Conservation (phyloP, 805 yeast species). For the Clavispora carvajalis region DNA sequence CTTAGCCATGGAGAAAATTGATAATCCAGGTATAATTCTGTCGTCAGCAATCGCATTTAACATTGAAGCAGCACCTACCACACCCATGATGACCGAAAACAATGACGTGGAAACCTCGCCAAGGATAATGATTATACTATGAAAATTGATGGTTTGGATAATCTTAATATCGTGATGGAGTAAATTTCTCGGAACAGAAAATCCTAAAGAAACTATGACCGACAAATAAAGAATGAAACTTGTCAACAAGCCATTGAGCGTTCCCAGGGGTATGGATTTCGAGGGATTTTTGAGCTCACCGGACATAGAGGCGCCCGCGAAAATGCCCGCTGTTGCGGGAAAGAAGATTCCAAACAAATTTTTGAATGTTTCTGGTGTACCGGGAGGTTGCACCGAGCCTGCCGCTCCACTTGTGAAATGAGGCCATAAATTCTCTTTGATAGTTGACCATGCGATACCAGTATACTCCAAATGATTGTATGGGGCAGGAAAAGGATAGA, state of each 20-base stretch:
- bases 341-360: constrained; percentile 92
- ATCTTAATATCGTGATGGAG: constrained; percentile 77
- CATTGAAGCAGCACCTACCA: constrained; percentile 91
- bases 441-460: constrained; percentile 69
- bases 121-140: constrained; percentile 60
- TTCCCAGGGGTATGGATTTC: constrained; percentile 88
- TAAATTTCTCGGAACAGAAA: constrained; percentile 73
- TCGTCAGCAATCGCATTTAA: constrained; percentile 90
- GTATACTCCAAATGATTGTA: constrained; percentile 47
- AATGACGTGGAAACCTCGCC: constrained; percentile 93
- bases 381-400: constrained; percentile 61
- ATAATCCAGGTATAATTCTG: constrained; percentile 75
- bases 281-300: constrained; percentile 88
- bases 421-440: constrained; percentile 66
- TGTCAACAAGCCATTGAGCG: constrained; percentile 72
- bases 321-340: constrained; percentile 97
- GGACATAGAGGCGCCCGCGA: constrained; percentile 99
- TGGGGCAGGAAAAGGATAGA: constrained; percentile 46
- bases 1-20: constrained; percentile 39
- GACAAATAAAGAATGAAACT: constrained; percentile 72
- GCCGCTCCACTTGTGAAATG: constrained; percentile 87
- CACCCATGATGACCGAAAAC: constrained; percentile 91
- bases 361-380: constrained; percentile 62
- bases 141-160: constrained; percentile 72
- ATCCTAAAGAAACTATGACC: constrained; percentile 80